Base-by-base conservation (phyloP, 139 green algal genomes). In the Closterium sp. region DNA sequence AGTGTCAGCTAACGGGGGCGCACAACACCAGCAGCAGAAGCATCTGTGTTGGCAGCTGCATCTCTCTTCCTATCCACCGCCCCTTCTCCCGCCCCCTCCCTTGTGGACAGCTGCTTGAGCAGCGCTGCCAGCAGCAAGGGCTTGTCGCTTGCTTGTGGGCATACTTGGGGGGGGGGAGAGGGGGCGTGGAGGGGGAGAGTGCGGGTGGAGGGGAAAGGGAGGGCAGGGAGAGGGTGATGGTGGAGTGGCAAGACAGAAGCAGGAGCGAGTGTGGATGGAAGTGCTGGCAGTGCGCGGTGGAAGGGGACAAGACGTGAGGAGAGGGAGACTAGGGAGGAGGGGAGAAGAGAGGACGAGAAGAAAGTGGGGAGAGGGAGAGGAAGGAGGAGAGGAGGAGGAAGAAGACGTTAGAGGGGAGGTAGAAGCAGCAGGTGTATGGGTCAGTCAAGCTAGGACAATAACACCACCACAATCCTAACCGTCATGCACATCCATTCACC, bases 1-100 rank as follows among this genome's bases (percentile, higher is more conserved):
- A 99, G 94, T 11, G 91, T 97, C 17, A 62, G 86, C 5, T 7
- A 7, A 5, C 5, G 5, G 7, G 42, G 5, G 42, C 42, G 5
- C 42, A 62, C 42, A 13, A 7, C 42, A 5, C 42, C 42, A 13
- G 5, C 7, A 13, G 42, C 42, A 7, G 5, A 5, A 62, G 5
- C 42, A 62, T 5, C 42, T 7, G 42, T 62, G 42, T 13, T 62
- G 42, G 7, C 7, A 13, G 5, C 42, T 13, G 42, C 94, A 95
- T 62, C 5, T 7, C 7, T 7, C 42, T 5, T 62, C 42, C 42
- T n/a, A n/a, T n/a, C n/a, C n/a, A n/a, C n/a, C n/a, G n/a, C 42
- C 42, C 42, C 42, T 62, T 7, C 42, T 7, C 42, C 42, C 42
- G 42, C 42, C 7, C 42, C 42, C 42, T 62, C 42, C 42, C 42